A percentile compares a stretch with the other conserved stretches of the same genome.
Conservation (phyloP, 306 rosid species). For the Cicer yamashitae region DNA sequence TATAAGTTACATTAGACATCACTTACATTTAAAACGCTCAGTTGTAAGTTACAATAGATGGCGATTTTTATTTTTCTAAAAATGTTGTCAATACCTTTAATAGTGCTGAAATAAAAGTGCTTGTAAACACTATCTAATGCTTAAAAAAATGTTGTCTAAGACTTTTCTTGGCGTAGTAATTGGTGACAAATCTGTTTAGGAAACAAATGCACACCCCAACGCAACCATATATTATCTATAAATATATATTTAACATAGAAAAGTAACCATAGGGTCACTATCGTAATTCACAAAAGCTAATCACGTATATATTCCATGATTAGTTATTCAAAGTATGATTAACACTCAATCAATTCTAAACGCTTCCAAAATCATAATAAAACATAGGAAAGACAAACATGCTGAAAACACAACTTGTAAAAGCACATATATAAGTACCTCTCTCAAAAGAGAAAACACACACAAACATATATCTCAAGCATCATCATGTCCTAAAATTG, state of each 20-base stretch:
- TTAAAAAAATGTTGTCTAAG: too few species aligned
- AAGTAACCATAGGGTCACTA: conserved; percentile 15
- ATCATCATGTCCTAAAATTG: conserved; percentile 47
- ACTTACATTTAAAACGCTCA: too few species aligned
- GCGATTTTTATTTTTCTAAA: too few species aligned
- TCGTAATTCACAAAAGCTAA: conserved; percentile 25
- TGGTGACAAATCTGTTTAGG: background rate
- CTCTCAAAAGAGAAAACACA: background rate
- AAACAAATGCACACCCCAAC: background rate
- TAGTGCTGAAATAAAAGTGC: too few species aligned
- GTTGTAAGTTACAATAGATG: too few species aligned
- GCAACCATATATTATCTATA: background rate
- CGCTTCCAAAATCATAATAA: conserved; percentile 28
- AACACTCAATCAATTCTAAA: conserved; percentile 12
- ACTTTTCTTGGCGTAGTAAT: too few species aligned
- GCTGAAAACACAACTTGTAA: conserved; percentile 28
- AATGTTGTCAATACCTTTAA: too few species aligned
- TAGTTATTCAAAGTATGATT: background rate
- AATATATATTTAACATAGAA: conserved; percentile 2
- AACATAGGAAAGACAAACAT: conserved; percentile 36
- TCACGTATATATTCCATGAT: background rate
- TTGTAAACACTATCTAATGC: too few species aligned
- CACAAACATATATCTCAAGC: conserved; percentile 30
- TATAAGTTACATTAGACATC: too few species aligned
- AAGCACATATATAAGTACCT: conserved; percentile 12